phyloP scores from a whole-genome alignment of 345 rosid species.

The Salix koriyanagi region DNA sequence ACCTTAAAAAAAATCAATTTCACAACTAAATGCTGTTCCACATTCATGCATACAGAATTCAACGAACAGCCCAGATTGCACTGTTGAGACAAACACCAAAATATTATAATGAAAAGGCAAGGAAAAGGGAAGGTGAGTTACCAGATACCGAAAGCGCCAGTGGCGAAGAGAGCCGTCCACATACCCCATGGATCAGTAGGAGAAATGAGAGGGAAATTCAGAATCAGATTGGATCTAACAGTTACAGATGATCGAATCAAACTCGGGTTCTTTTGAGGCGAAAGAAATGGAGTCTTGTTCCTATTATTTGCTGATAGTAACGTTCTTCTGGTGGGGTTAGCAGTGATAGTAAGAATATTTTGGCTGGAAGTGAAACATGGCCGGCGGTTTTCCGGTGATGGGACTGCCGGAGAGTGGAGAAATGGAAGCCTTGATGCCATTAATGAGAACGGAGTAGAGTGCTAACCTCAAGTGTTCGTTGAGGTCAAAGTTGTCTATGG shows the following conservation, averaged over 20 bases:
- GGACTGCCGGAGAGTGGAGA: slow-evolving; percentile 8
- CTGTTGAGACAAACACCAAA: neutral
- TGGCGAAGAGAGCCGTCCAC: slow-evolving; percentile 78
- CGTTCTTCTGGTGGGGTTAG: neutral
- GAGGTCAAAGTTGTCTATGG: neutral
- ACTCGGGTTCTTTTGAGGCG: slow-evolving; percentile 14
- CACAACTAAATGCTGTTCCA: neutral
- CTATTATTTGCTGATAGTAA: neutral
- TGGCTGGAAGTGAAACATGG: slow-evolving; percentile 21
- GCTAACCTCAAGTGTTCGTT: neutral
- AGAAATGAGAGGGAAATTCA: slow-evolving; percentile 56
- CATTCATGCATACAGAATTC: neutral
- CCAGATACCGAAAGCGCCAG: slow-evolving; percentile 85
- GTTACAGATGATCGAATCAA: slow-evolving; percentile 30
- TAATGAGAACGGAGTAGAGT: neutral
- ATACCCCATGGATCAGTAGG: slow-evolving; percentile 76
- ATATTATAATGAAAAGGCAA: neutral
- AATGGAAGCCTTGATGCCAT: slow-evolving; percentile 45
- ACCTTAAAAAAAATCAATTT: too few species aligned
- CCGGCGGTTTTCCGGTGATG: slow-evolving; percentile 13
- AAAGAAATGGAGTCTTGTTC: slow-evolving; percentile 25
- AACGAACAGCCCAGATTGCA: neutral
- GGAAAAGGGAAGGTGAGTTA: slow-evolving; percentile 12
- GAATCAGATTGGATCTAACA: slow-evolving; percentile 49
- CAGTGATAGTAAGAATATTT: slow-evolving; percentile 6